Base-by-base conservation (phyloP, 78 protist species). In the Speleostelium caveatum region DNA sequence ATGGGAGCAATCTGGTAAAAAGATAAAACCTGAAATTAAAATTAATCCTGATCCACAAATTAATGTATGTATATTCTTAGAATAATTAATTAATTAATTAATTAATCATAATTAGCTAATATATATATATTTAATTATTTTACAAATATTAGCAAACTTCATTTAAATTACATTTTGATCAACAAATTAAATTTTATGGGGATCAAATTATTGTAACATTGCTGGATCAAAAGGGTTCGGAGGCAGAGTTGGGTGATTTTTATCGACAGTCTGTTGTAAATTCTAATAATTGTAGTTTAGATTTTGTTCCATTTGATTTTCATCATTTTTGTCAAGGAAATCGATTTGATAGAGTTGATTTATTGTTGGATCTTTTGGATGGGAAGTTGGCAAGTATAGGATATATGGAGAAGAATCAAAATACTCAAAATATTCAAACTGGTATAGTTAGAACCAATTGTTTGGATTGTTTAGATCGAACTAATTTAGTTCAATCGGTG, bases 381-480 rank as follows among this genome's bases (percentile, higher is more conserved):
- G 77, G 56, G 32, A 62, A 24, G n/a, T 22, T 75, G 3, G 30
- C 63, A 33, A 35, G 8, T 0, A 68, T 80, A 39, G 89, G 89
- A 8, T 80, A 80, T 45, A 24, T 72, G 1, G 75, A 65, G 35
- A 67, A 59, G 28, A 58, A 68, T 30, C 35, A 53, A 21, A 60
- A 59, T 3, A 19, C 2, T 8, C 77, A 77, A 32, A 42, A 69
- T 17, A 42, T 28, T 3, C 97, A 96, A 68, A n/a, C 79, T 14
- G 96, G 96, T 22, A 72, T 78, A 8, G 24, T 97, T 17, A 92
- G 99, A 32, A 94, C 97, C 17, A 98, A 98, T 86, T 98, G 99
- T 63, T 88, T 96, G 28, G 99, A 98, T 73, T 96, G 98, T 80
- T 77, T 98, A 12, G 99, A 98, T 69, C 75, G 99, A 24, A 98